A percentile compares a stretch with the other conserved stretches of the same genome.
Conservation (phyloP, 169 alveolate species). For the Theileria parva region DNA sequence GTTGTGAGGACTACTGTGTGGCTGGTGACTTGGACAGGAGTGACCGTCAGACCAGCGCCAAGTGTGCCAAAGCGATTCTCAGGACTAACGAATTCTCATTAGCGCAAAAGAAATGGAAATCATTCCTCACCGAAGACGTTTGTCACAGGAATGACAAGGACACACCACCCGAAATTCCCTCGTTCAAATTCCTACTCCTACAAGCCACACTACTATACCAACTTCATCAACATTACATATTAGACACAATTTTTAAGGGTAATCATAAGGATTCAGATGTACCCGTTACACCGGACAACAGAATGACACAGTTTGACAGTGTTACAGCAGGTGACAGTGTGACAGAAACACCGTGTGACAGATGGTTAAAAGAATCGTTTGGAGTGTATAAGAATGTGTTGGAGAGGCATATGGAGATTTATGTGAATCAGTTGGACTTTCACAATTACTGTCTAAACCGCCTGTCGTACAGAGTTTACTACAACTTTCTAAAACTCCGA, state of each 20-base stretch:
- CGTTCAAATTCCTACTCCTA: conserved; percentile 38
- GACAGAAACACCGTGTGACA: no score
- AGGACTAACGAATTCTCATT: conserved; percentile 16
- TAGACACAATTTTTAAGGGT: no score
- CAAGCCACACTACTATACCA: conserved; percentile 5
- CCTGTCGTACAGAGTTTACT: conserved; percentile 39
- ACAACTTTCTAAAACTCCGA: conserved; percentile 17
- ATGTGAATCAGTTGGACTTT: conserved; percentile 48
- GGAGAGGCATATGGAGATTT: conserved; percentile 36
- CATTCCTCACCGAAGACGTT: conserved; percentile 37
- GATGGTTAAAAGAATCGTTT: conserved; percentile 15
- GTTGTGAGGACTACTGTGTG: conserved; percentile 30
- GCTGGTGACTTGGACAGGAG: conserved; percentile 49
- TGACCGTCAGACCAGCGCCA: conserved; percentile 55
- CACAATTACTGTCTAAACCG: conserved; percentile 58
- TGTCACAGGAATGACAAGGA: conserved; percentile 1
- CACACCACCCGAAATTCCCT: conserved; percentile 36
- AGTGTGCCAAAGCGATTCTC: conserved; percentile 43
- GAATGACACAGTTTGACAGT: no score
- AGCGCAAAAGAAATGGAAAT: conserved; percentile 28
- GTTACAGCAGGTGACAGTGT: no score
- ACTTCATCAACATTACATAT: no score
- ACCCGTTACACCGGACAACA: no score
- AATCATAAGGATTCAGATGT: no score
- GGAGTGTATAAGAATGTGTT: conserved; percentile 15